Percentiles rank a stretch among this genome's conserved stretches.
These are phyloP conservation scores for Pseudozyma flocculosa DNA, from an alignment of 1,284 basidiomycete genomes.

Conservation along the genomic window DNA sequence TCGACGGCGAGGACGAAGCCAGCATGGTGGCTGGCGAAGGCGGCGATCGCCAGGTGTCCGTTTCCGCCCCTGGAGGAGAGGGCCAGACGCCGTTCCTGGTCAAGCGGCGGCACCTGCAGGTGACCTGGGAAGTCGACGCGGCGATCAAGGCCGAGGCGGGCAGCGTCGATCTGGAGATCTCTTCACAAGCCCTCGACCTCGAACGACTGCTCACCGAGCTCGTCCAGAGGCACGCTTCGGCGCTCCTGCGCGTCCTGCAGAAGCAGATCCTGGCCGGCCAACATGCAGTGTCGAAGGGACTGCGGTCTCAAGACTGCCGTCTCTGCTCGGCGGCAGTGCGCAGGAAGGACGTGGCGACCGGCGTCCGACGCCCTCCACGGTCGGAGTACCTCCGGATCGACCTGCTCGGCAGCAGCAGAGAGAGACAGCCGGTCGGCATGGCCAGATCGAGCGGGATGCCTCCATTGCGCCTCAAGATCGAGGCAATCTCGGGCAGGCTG, in stretches of 20 bases:
- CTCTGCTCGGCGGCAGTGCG: conserved; percentile 16
- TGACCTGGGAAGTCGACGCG: conserved; percentile 18
- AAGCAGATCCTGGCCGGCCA: conserved; percentile 25
- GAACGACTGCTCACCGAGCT: conserved; percentile 18
- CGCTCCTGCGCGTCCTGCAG: conserved; percentile 27
- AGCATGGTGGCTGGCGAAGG: no score
- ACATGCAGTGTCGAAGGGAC: conserved; percentile 22
- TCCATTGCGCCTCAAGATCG: conserved; percentile 28
- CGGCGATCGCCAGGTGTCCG: no score
- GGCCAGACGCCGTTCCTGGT: background rate
- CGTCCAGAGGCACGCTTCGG: conserved; percentile 17
- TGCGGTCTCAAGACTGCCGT: conserved; percentile 24
- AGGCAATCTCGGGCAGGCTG: conserved; percentile 31
- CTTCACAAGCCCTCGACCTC: conserved; percentile 18
- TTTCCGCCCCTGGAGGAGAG: no score
- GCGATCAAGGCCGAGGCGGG: conserved; percentile 19
- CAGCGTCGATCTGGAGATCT: conserved; percentile 8
- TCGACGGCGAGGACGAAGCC: background rate
- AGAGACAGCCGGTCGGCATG: background rate
- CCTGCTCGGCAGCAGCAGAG: conserved; percentile 8
- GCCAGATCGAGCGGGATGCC: conserved; percentile 6
- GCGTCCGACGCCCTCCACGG: no score
- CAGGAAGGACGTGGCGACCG: conserved; percentile 19
- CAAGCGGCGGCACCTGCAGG: conserved; percentile 19
- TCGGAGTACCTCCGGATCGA: conserved; percentile 23